Evolutionary conservation across 2,329 filamentous ascomycete genomes (phyloP).

Genomic region (Neofusicoccum cordaticola): DNA sequence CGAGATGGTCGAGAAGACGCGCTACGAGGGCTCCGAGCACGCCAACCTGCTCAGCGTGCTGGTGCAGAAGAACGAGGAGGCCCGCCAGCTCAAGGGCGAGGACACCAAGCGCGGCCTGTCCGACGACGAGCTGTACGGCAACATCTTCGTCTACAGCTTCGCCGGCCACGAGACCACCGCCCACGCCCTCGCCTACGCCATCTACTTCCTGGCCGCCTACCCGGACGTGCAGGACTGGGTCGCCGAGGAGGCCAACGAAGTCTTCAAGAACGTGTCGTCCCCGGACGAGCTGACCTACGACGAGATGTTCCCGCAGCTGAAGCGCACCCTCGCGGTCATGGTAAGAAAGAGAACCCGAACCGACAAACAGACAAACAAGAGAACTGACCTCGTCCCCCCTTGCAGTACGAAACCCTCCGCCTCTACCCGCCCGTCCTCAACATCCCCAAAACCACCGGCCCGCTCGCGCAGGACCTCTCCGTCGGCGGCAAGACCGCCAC

Average conservation of each 20-base stretch:
- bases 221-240: slow-evolving; percentile 54
- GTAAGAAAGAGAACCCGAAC: slow-evolving; percentile 27
- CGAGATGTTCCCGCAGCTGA: slow-evolving; percentile 43
- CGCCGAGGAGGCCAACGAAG: slow-evolving; percentile 45
- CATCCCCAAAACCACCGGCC: slow-evolving; percentile 19
- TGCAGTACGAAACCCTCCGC: slow-evolving; percentile 28
- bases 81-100: slow-evolving; percentile 40
- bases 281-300: slow-evolving; percentile 19
- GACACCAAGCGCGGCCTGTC: slow-evolving; percentile 71
- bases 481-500: neutral
- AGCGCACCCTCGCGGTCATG: slow-evolving; percentile 50
- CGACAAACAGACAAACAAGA: too few relatives aligned
- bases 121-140: slow-evolving; percentile 28
- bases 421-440: slow-evolving; percentile 23
- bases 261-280: slow-evolving; percentile 23
- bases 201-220: slow-evolving; percentile 47
- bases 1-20: slow-evolving; percentile 4
- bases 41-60: slow-evolving; percentile 5
- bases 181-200: slow-evolving; percentile 49
- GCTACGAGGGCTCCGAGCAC: neutral
- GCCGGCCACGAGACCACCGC: slow-evolving; percentile 38
- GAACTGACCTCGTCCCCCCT: neutral
- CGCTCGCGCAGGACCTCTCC: neutral
- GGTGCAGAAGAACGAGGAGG: slow-evolving; percentile 11
- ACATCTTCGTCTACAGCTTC: slow-evolving; percentile 32